phyloP scores from a whole-genome alignment of 352 stramenopile genomes.

The Phytophthora multivora region DNA sequence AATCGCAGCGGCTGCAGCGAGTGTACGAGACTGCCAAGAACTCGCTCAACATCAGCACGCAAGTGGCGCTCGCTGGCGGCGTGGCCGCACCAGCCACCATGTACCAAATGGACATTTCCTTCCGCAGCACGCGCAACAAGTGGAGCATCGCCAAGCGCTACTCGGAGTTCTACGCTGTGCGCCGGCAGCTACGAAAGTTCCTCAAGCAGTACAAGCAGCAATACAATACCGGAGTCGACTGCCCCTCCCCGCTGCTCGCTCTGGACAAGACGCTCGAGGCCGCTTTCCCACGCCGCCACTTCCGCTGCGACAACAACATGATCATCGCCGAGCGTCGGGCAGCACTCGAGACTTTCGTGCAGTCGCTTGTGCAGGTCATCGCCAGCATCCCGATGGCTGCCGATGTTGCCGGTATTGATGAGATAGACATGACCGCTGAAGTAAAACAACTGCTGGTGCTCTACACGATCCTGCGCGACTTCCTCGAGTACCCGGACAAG shows the following conservation, averaged over 20 bases:
- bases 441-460: constrained; percentile 56
- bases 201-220: constrained; percentile 68
- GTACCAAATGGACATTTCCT: constrained; percentile 90
- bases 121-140: constrained; percentile 83
- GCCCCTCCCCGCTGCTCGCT: constrained; percentile 35
- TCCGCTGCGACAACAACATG: constrained; percentile 68
- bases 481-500: constrained; percentile 85
- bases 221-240: constrained; percentile 8
- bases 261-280: constrained; percentile 59
- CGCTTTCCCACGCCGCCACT: constrained; percentile 73
- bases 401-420: constrained; percentile 9
- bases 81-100: constrained; percentile 68
- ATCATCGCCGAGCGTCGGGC: constrained; percentile 78
- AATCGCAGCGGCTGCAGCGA: constrained; percentile 69
- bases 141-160: constrained; percentile 89
- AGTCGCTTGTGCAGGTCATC: constrained; percentile 83
- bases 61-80: constrained; percentile 54
- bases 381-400: constrained; percentile 68
- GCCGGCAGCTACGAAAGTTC: constrained; percentile 64
- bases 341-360: constrained; percentile 78
- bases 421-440: constrained; percentile 22
- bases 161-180: constrained; percentile 83
- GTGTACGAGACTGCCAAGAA: constrained; percentile 79
- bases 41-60: constrained; percentile 83
- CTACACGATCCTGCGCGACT: constrained; percentile 80